Base-by-base conservation (phyloP, 2,329 filamentous ascomycete species). In the Arthrobotrys sphaeroides region DNA sequence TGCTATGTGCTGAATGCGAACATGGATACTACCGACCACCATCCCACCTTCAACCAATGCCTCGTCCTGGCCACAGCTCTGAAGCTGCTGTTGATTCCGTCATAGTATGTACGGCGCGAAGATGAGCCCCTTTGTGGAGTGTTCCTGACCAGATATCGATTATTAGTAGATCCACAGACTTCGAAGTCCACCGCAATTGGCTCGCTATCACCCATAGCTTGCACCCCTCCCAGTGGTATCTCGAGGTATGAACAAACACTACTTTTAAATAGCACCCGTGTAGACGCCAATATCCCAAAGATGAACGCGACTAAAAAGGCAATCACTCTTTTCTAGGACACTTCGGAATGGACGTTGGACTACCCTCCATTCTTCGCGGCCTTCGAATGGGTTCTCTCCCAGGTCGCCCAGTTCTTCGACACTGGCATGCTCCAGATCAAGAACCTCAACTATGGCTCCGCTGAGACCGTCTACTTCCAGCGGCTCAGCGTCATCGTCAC, bases 141-240 rank as follows among this genome's bases (percentile, higher is more conserved):
- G 33, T 49, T 55, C n/a, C 55, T 62, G 51, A 59, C 60, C 22
- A 28, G 20, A 12, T 28, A 9, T 38, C 55, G 65, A 75, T 65
- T 42, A 78, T 72, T 83, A 97, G 94, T 86, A 97, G 96, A 86
- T 99, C 95, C 4, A 99, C 95, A 79, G 95, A 99, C 83, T 99
- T 99, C 81, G 95, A 99, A 83, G 95, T 99, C 66, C 95, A 99
- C 84, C 90, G 95, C 78, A 99, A 99, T 85, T 99, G 95, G 95
- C 89, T 99, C 42, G 95, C 95, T 77, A 93, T 98, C 79, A 98
- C 95, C 3, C 87, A 97, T 83, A 96, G 91, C 77, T 87, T 98
- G 18, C 92, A 94, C 2, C 84, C 94, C 59, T 89, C 91, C 82
- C 86, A 96, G 79, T 99, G 95, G 95, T 99, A 99, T 84, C 94